These are phyloP conservation scores for Phialophora macrospora DNA, from an alignment of 2,329 filamentous ascomycete species.

Conservation along the genomic window DNA sequence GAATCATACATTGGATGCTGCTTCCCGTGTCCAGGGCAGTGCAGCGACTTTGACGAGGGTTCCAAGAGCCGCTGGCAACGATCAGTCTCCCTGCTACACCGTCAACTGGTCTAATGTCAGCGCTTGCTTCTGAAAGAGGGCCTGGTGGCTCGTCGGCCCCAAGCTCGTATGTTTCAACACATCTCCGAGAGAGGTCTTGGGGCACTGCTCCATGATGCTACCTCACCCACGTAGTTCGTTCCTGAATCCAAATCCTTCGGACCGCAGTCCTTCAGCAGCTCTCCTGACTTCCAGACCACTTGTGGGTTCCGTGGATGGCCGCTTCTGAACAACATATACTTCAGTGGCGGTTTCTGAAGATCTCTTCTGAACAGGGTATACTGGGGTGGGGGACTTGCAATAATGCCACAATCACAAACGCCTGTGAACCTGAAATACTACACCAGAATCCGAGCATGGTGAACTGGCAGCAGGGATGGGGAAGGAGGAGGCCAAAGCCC, in stretches of 20 bases:
- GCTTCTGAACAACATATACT: too few species aligned
- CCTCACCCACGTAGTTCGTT: neutral
- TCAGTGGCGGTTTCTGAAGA: neutral
- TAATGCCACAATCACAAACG: neutral
- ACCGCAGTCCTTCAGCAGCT: neutral
- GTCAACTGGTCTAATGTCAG: neutral
- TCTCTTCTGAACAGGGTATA: neutral
- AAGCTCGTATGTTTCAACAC: neutral
- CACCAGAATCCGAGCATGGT: too few species aligned
- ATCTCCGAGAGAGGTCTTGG: neutral
- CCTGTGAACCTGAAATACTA: too few species aligned
- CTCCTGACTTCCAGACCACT: neutral
- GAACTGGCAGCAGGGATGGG: neutral
- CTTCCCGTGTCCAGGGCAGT: neutral
- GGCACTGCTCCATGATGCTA: neutral
- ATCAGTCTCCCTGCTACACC: neutral
- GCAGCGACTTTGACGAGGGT: neutral
- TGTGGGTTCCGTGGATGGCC: neutral
- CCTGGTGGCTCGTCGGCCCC: neutral
- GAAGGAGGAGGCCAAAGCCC: too few species aligned
- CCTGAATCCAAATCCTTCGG: neutral
- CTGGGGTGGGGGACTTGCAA: neutral
- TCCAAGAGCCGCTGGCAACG: neutral
- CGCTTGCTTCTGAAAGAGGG: neutral
- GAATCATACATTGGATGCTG: neutral